Percentiles rank a stretch among this genome's conserved stretches.
These are phyloP conservation scores for Fusarium sp. DNA, from an alignment of 2,329 filamentous ascomycete species.

Conservation along the genomic window DNA sequence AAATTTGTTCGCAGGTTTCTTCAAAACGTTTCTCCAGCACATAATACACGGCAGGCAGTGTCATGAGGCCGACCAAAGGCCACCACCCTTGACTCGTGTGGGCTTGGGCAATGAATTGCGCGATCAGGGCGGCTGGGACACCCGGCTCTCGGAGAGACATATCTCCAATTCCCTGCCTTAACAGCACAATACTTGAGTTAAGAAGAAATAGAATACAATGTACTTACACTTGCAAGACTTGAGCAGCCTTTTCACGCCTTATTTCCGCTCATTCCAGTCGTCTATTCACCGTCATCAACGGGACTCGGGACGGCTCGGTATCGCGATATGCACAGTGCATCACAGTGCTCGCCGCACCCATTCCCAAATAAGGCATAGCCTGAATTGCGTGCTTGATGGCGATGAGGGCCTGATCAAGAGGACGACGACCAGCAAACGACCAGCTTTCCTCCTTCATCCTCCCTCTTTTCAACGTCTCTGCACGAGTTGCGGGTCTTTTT, in stretches of 20 bases:
- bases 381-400: constrained; percentile 36
- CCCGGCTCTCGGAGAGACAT: constrained; percentile 27
- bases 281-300: constrained; percentile 10
- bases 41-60: neutral
- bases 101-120: neutral
- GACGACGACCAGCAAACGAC: constrained; percentile 13
- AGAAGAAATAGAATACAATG: neutral
- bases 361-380: constrained; percentile 28
- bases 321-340: constrained; percentile 11
- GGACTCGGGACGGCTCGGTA: constrained; percentile 35
- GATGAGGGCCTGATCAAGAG: constrained; percentile 14
- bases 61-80: neutral
- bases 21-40: neutral
- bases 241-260: neutral
- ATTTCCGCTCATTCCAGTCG: neutral
- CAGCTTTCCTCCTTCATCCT: constrained; percentile 34
- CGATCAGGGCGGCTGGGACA: neutral
- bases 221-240: neutral
- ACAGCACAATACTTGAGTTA: neutral
- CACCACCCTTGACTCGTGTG: neutral
- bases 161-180: neutral
- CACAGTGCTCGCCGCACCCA: constrained; percentile 13
- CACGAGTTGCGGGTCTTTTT: constrained; percentile 31
- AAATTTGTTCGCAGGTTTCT: neutral
- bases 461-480: constrained; percentile 27